These are phyloP conservation scores for Gracilaria domingensis DNA, from an alignment of 23 red algal genomes.

Conservation along the genomic window DNA sequence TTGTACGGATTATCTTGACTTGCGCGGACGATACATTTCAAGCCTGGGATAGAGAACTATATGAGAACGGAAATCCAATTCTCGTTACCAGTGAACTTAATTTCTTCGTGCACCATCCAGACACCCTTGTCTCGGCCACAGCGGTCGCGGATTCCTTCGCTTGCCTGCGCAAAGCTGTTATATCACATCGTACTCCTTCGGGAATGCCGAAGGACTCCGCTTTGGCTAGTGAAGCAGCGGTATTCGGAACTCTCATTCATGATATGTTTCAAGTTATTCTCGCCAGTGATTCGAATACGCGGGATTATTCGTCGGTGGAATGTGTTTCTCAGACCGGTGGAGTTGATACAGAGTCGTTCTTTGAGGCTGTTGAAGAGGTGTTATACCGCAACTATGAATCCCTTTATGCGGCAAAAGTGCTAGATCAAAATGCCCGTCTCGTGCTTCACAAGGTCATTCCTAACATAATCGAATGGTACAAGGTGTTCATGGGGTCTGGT, in stretches of 20 bases:
- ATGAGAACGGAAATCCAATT: neutral
- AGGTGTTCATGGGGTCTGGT: conserved; percentile 11
- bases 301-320: conserved; percentile 7
- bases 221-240: conserved; percentile 50
- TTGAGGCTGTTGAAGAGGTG: conserved; percentile 57
- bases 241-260: conserved; percentile 82
- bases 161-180: conserved; percentile 74
- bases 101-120: conserved; percentile 79
- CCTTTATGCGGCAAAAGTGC: conserved; percentile 53
- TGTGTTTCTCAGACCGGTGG: conserved; percentile 28
- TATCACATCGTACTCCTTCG: conserved; percentile 59
- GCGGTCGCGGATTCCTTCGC: conserved; percentile 75
- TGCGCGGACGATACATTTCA: neutral
- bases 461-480: conserved; percentile 70
- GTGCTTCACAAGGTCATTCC: conserved; percentile 65
- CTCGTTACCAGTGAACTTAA: conserved; percentile 60
- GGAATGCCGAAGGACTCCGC: conserved; percentile 21
- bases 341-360: conserved; percentile 29
- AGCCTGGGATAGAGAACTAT: conserved; percentile 6
- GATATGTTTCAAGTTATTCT: conserved; percentile 73
- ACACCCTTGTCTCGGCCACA: conserved; percentile 81
- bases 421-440: conserved; percentile 25
- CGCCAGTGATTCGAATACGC: conserved; percentile 26
- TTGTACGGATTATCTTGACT: conserved; percentile 59
- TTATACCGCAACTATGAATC: conserved; percentile 42